Conservation (phyloP, 1,284 basidiomycete species). For the Pseudozyma tsukubaensis region DNA sequence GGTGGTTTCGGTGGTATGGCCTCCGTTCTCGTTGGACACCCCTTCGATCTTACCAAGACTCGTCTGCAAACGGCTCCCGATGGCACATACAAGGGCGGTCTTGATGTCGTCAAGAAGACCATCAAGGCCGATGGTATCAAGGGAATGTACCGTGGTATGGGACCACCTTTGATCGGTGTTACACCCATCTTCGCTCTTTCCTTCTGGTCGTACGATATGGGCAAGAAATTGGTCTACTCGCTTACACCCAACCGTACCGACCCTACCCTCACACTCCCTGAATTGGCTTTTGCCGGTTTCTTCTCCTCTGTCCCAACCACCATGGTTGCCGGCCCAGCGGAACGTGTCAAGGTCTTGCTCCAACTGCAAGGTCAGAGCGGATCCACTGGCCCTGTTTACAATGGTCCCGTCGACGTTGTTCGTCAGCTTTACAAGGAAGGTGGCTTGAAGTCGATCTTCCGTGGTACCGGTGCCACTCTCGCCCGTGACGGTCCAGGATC, state of each 20-base stretch:
- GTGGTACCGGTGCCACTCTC: slow-evolving; percentile 91
- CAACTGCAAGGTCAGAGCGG: slow-evolving; percentile 87
- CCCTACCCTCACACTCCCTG: slow-evolving; percentile 78
- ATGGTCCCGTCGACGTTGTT: slow-evolving; percentile 91
- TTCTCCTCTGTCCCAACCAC: slow-evolving; percentile 94
- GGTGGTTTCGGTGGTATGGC: slow-evolving; percentile 91
- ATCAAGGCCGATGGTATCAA: slow-evolving; percentile 86
- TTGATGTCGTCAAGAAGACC: slow-evolving; percentile 93
- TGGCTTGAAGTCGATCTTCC: slow-evolving; percentile 89
- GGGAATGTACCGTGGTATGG: slow-evolving; percentile 95
- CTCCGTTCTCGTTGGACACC: slow-evolving; percentile 92
- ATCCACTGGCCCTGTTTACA: slow-evolving; percentile 79
- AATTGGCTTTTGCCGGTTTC: slow-evolving; percentile 93
- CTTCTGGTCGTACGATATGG: slow-evolving; percentile 97
- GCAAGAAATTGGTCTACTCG: slow-evolving; percentile 86
- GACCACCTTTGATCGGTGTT: slow-evolving; percentile 93
- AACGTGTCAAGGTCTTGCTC: slow-evolving; percentile 94
- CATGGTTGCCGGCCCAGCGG: slow-evolving; percentile 91
- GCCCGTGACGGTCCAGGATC: slow-evolving; percentile 95
- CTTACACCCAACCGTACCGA: slow-evolving; percentile 75
- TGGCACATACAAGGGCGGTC: slow-evolving; percentile 88
- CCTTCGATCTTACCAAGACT: slow-evolving; percentile 97
- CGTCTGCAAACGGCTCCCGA: slow-evolving; percentile 87
- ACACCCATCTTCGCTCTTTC: slow-evolving; percentile 98
- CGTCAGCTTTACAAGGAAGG: slow-evolving; percentile 93